These are phyloP conservation scores for Hypericum perforatum DNA, from an alignment of 345 rosid species.

Conservation along the genomic window DNA sequence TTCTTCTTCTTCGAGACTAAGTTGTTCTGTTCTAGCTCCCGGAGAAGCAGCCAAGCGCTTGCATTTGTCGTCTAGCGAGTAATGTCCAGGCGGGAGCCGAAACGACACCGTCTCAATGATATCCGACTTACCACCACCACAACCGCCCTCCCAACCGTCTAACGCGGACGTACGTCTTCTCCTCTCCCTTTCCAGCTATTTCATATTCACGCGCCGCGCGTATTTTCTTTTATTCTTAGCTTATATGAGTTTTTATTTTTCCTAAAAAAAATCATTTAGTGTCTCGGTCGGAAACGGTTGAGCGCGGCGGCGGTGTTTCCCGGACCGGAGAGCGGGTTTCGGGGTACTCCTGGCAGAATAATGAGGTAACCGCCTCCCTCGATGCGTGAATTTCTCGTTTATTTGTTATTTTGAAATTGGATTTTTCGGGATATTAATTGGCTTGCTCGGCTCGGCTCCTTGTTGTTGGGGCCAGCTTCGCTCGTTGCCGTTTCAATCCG, in stretches of 20 bases:
- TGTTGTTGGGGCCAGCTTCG: neutral
- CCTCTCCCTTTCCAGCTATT: neutral
- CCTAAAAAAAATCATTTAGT: conserved; percentile 15
- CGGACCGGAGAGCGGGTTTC: conserved; percentile 30
- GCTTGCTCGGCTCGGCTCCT: neutral
- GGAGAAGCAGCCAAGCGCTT: no score
- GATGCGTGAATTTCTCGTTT: neutral
- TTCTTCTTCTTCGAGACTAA: no score
- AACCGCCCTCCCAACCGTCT: no score
- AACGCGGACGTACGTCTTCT: no score
- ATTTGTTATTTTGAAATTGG: neutral
- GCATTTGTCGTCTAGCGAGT: no score
- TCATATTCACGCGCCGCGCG: conserved; percentile 6
- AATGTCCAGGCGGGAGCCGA: no score
- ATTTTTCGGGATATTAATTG: neutral
- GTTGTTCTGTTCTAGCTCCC: no score
- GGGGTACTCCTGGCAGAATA: conserved; percentile 30
- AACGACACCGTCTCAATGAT: no score
- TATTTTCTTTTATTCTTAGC: neutral
- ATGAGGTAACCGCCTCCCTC: conserved; percentile 22
- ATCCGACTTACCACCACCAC: no score
- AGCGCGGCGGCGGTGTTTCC: conserved; percentile 26
- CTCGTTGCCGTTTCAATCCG: conserved; percentile 34
- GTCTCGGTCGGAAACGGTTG: conserved; percentile 33
- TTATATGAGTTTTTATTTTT: neutral